phyloP scores from a whole-genome alignment of 371 early-diverging fungal species.

The Mycotypha africana region DNA sequence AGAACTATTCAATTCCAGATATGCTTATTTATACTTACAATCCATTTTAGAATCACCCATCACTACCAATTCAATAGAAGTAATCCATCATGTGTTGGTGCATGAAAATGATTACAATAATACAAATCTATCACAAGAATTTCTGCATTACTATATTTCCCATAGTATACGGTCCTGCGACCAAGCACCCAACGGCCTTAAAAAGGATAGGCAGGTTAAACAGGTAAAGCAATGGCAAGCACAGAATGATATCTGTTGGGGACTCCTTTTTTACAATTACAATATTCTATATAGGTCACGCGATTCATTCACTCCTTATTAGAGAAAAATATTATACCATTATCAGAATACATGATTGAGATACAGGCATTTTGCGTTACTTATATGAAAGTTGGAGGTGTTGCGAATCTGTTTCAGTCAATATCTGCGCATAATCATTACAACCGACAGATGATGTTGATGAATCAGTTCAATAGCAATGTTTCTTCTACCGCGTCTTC shows the following conservation, averaged over 20 bases:
- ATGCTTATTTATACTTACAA: conserved; percentile 16
- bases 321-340: conserved; percentile 46
- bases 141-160: conserved; percentile 59
- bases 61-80: conserved; percentile 50
- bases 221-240: conserved; percentile 38
- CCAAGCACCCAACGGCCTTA: conserved; percentile 40
- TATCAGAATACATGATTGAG: conserved; percentile 58
- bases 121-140: conserved; percentile 41
- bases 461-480: too few relatives aligned
- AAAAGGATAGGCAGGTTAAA: conserved; percentile 60
- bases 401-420: conserved; percentile 24
- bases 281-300: conserved; percentile 49
- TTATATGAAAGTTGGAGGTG: conserved; percentile 22
- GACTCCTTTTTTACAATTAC: too few relatives aligned
- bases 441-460: background rate
- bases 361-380: conserved; percentile 44
- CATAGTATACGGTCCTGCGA: conserved; percentile 66
- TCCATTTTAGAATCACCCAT: conserved; percentile 23
- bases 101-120: conserved; percentile 5
- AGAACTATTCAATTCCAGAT: conserved; percentile 9
- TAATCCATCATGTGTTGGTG: conserved; percentile 54
- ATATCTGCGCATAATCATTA: conserved; percentile 10
- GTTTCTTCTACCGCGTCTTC: too few relatives aligned
- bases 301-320: conserved; percentile 65
- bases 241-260: background rate